Evolutionary conservation across 345 rosid species (phyloP), one percentile per base, ranked within the genome.

Genomic region (Clarkia xantiana): DNA sequence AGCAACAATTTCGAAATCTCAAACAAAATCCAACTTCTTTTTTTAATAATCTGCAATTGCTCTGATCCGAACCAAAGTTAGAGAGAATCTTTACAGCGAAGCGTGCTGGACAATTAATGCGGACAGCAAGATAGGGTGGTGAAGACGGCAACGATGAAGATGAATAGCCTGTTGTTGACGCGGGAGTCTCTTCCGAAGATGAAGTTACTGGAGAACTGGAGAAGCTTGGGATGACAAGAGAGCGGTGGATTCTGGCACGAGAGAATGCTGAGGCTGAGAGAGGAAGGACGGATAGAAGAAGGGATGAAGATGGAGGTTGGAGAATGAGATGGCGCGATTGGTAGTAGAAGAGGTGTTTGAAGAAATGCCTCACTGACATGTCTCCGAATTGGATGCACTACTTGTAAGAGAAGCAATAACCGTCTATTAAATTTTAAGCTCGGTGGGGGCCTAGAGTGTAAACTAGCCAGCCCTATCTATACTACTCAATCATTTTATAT

Each of bases 101-200:
- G 44, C 76, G 54, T 60, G 65, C 69, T 9, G 67, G 80, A 55
- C 90, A 76, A 49, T 63, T 70, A 62, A 82, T 76, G 45, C 85
- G 87, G 60, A 80, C 95, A 13, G 83, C 78, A 56, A 78, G 77
- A 59, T 78, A 82, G 56, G 76, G 46, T 49, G 73, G 66, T 29
- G 71, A 6, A 42, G 29, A 13, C 15, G 66, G 15, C 11, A 55
- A 50, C 17, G 47, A 57, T 29, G 36, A 7, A 29, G 36, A 29
- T 29, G 36, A 29, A 29, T 29, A 29, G 36, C 8, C 36, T 29
- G 36, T 29, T 29, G 6, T 7, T 14, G 62, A 48, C 1, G 52
- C 2, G 45, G 51, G 14, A 15, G 55, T 16, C 43, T 48, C 40
- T 18, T 29, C 36, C n/a, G n/a, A n/a, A 29, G 36, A 29, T 29